Conservation (phyloP, 106 monocot species). For the Narthecium ossifragum region DNA sequence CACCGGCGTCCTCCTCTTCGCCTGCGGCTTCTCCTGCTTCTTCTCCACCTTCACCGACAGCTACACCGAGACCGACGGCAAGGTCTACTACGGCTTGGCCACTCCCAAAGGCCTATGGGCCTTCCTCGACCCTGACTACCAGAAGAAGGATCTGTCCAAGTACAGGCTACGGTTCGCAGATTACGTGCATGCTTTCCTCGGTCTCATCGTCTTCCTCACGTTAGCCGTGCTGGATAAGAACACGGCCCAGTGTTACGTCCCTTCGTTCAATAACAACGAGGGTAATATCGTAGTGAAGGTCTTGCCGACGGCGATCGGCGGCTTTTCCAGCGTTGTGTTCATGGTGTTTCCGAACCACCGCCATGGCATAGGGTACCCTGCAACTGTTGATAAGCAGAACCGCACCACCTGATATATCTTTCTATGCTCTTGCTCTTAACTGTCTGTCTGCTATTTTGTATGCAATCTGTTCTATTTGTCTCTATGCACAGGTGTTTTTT, state of each 20-base stretch:
- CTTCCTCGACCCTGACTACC: neutral
- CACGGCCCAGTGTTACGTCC: slow-evolving; percentile 5
- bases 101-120: slow-evolving; percentile 15
- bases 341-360: slow-evolving; percentile 13
- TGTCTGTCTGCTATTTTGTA: too few species aligned
- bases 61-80: slow-evolving; percentile 26
- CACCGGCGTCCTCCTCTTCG: slow-evolving; percentile 21
- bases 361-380: slow-evolving; percentile 13
- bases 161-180: slow-evolving; percentile 16
- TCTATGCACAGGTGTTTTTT: too few species aligned
- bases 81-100: slow-evolving; percentile 42
- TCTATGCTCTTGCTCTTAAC: too few species aligned
- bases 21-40: slow-evolving; percentile 34
- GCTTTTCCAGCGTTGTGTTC: neutral
- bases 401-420: too few species aligned
- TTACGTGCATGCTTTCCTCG: slow-evolving; percentile 7
- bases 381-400: too few species aligned
- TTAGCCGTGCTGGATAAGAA: slow-evolving; percentile 8
- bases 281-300: slow-evolving; percentile 8
- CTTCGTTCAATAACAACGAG: neutral
- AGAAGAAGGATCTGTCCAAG: neutral
- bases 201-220: slow-evolving; percentile 3
- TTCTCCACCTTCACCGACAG: slow-evolving; percentile 67
- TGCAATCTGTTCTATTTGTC: too few species aligned
- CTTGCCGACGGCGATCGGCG: slow-evolving; percentile 6